Base-by-base conservation (phyloP, 2,329 filamentous ascomycete species). In the Sporothrix euskadiensis region DNA sequence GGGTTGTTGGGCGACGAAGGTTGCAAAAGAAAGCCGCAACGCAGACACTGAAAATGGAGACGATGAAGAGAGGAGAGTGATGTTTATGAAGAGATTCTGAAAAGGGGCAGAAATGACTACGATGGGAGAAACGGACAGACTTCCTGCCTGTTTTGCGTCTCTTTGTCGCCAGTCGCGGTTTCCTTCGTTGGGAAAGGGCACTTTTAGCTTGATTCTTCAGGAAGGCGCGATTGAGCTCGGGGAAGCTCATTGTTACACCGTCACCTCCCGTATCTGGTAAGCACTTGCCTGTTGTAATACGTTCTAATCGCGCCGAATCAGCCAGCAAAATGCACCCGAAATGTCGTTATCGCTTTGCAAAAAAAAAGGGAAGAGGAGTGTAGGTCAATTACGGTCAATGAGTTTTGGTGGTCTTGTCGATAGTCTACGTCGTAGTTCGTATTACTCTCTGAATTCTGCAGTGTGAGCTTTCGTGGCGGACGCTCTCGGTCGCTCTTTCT, bases 291-390 rank as follows among this genome's bases (percentile, higher is more conserved):
- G 26, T 2, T 26, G 39, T 30, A 49, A 19, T 49, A 4, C 16
- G 44, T 14, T 49, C 44, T 57, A 70, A 70, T 70, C 52, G 49
- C 68, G 68, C 68, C 49, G 68, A 70, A 57, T 70, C 32, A 35
- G n/a, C 32, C 16, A n/a, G 16, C 49, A 26, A 8, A 35, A 4
- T 35, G 35, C 35, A 35, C 35, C 35, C 35, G 35, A 35, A 30
- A 47, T 65, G n/a, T 39, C 39, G 61, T 65, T 26, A 47, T 47
- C 61, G 35, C 35, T 3, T 26, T 61, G 57, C 57, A n/a, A 47
- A 30, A 65, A n/a, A 65, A n/a, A n/a, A n/a, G 22, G 30, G 16
- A 35, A 35, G 56, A 32, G 26, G 56, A 41, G 61, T 26, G n/a
- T 16, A n/a, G 39, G 19, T 44, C 39, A n/a, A n/a, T n/a, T n/a